Evolutionary conservation across 2,329 filamentous ascomycete genomes (phyloP).

Genomic region (Curvularia verruculosa): DNA sequence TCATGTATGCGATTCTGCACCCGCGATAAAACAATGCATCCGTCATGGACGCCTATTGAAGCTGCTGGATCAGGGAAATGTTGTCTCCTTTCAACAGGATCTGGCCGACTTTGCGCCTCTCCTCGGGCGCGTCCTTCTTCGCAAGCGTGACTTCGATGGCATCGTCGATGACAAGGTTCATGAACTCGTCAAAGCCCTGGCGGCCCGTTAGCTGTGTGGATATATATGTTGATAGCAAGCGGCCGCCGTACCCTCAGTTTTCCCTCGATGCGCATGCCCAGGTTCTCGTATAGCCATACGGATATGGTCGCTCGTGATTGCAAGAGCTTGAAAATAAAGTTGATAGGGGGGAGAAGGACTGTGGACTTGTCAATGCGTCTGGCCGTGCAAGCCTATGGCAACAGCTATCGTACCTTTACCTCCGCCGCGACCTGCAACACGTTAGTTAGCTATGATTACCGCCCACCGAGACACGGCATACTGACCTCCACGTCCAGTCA

Average conservation of each 20-base stretch:
- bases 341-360: conserved; percentile 77
- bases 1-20: conserved; percentile 10
- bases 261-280: conserved; percentile 91
- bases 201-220: conserved; percentile 22
- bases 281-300: conserved; percentile 97
- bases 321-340: conserved; percentile 93
- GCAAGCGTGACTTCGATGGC: conserved; percentile 88
- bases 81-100: conserved; percentile 89
- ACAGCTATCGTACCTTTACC: conserved; percentile 47
- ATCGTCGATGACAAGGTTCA: conserved; percentile 97
- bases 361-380: conserved; percentile 17
- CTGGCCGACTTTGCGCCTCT: conserved; percentile 78
- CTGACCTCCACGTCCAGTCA: conserved; percentile 45
- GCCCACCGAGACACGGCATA: conserved; percentile 1
- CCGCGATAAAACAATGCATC: neutral
- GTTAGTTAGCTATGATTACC: conserved; percentile 38
- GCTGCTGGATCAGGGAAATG: conserved; percentile 73
- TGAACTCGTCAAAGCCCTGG: conserved; percentile 98
- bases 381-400: conserved; percentile 10
- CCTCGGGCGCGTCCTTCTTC: conserved; percentile 79
- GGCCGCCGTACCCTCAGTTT: conserved; percentile 79
- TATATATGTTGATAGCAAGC: neutral
- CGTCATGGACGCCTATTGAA: conserved; percentile 27
- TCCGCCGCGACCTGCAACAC: conserved; percentile 60
- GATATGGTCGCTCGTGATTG: conserved; percentile 83